Evolutionary conservation across 2,329 filamentous ascomycete species (phyloP).

Genomic region (Verticillium isaacii): DNA sequence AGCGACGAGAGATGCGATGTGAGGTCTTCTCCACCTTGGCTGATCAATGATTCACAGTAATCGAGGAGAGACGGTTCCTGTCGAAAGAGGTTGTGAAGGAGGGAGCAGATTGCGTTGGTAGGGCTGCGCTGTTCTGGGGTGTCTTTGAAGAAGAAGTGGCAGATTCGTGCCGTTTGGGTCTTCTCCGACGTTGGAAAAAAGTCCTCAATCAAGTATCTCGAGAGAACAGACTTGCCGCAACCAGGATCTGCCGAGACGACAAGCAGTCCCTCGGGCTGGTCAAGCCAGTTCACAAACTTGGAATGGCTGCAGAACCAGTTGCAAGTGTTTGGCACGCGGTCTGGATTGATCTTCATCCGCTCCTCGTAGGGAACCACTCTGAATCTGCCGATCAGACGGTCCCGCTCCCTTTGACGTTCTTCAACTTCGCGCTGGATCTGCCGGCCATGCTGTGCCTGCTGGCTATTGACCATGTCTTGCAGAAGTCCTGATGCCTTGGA

Average conservation of each 20-base stretch:
- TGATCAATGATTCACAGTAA: neutral
- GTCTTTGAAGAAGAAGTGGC: slow-evolving; percentile 41
- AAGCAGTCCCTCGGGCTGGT: slow-evolving; percentile 19
- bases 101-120: slow-evolving; percentile 28
- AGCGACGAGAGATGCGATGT: neutral
- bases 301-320: slow-evolving; percentile 25
- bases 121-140: slow-evolving; percentile 25
- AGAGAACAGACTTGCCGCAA: slow-evolving; percentile 32
- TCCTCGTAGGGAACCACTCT: neutral
- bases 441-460: neutral
- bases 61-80: slow-evolving; percentile 1
- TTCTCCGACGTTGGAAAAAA: slow-evolving; percentile 10
- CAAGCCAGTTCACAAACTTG: slow-evolving; percentile 22
- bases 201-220: slow-evolving; percentile 25
- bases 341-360: neutral
- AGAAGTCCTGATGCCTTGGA: neutral
- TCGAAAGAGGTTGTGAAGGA: slow-evolving; percentile 27
- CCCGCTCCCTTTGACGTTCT: neutral
- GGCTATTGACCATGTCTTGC: neutral
- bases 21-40: neutral
- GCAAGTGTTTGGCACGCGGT: slow-evolving; percentile 21
- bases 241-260: slow-evolving; percentile 33
- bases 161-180: slow-evolving; percentile 18
- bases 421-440: neutral
- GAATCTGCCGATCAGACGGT: neutral